Evolutionary conservation across 371 early-diverging fungal genomes (phyloP).

Genomic region (Quaeritorhiza haematococci): DNA sequence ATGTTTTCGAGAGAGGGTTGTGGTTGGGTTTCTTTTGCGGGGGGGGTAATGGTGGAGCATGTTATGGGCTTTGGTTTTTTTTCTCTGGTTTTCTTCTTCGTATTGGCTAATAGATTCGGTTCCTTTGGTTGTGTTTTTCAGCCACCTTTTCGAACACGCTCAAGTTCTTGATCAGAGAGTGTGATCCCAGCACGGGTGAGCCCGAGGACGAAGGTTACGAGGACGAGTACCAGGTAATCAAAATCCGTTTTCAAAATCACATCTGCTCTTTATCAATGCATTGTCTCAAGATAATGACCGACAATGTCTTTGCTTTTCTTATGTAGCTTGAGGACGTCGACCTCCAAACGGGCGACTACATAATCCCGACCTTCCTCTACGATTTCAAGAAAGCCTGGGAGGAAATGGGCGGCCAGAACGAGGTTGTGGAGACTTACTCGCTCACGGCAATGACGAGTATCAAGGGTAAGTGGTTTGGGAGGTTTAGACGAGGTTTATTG

Average conservation of each 20-base stretch:
- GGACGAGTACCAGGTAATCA: slow-evolving; percentile 76
- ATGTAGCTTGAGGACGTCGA: slow-evolving; percentile 79
- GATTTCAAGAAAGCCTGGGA: slow-evolving; percentile 78
- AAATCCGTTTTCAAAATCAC: too few species aligned
- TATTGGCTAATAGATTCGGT: background rate
- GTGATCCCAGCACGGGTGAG: slow-evolving; percentile 80
- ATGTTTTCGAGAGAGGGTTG: background rate
- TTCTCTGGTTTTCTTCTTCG: too few species aligned
- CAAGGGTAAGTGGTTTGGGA: slow-evolving; percentile 21
- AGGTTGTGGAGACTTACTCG: slow-evolving; percentile 82
- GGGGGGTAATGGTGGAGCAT: too few species aligned
- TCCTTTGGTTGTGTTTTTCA: slow-evolving; percentile 3
- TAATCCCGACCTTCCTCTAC: slow-evolving; percentile 75
- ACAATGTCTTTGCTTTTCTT: slow-evolving; percentile 1
- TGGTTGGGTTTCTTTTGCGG: too few species aligned
- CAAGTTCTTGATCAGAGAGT: slow-evolving; percentile 87
- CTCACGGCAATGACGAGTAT: slow-evolving; percentile 60
- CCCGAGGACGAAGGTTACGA: slow-evolving; percentile 86
- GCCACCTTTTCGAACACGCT: slow-evolving; percentile 84
- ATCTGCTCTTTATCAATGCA: slow-evolving; percentile 1
- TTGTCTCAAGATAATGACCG: background rate
- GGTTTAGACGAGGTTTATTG: too few species aligned
- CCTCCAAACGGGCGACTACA: slow-evolving; percentile 78
- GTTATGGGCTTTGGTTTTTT: too few species aligned
- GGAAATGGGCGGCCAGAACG: slow-evolving; percentile 53